These are phyloP conservation scores for Sarcodon sp. DNA, from an alignment of 768 basidiomycete species.

Conservation along the genomic window DNA sequence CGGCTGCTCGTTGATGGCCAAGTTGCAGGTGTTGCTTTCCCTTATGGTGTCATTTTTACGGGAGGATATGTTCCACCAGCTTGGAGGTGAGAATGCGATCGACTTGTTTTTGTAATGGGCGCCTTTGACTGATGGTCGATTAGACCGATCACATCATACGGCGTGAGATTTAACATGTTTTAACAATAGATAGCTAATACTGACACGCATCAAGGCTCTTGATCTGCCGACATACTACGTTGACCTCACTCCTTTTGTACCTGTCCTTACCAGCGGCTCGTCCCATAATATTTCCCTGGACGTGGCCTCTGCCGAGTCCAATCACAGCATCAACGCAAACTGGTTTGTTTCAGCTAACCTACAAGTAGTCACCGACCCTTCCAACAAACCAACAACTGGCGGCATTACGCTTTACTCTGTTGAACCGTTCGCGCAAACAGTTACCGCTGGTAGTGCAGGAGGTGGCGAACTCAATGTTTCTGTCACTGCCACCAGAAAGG, in stretches of 20 bases:
- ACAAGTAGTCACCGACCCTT: slow-evolving; percentile 57
- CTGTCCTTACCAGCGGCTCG: slow-evolving; percentile 52
- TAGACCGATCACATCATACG: slow-evolving; percentile 66
- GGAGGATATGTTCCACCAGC: slow-evolving; percentile 60
- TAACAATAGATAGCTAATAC: not conserved
- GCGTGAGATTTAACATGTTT: slow-evolving; percentile 10
- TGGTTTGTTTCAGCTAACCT: slow-evolving; percentile 67
- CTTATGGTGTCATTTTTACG: slow-evolving; percentile 50
- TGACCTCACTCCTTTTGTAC: slow-evolving; percentile 69
- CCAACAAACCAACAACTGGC: slow-evolving; percentile 53
- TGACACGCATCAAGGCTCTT: slow-evolving; percentile 23
- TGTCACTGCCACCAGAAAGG: slow-evolving; percentile 40
- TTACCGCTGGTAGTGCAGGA: slow-evolving; percentile 27
- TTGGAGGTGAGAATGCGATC: slow-evolving; percentile 38
- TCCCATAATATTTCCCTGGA: slow-evolving; percentile 63
- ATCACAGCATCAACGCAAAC: slow-evolving; percentile 56
- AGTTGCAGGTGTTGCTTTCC: slow-evolving; percentile 44
- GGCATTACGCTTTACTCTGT: slow-evolving; percentile 46
- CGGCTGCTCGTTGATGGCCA: slow-evolving; percentile 42
- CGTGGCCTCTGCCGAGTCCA: slow-evolving; percentile 53
- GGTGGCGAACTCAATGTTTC: slow-evolving; percentile 44
- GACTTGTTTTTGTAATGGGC: not conserved
- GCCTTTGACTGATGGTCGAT: not conserved
- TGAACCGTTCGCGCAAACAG: slow-evolving; percentile 41
- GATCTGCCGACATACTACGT: slow-evolving; percentile 70